Conservation (phyloP, 495 filamentous ascomycete species). For the Copromyces sp. region DNA sequence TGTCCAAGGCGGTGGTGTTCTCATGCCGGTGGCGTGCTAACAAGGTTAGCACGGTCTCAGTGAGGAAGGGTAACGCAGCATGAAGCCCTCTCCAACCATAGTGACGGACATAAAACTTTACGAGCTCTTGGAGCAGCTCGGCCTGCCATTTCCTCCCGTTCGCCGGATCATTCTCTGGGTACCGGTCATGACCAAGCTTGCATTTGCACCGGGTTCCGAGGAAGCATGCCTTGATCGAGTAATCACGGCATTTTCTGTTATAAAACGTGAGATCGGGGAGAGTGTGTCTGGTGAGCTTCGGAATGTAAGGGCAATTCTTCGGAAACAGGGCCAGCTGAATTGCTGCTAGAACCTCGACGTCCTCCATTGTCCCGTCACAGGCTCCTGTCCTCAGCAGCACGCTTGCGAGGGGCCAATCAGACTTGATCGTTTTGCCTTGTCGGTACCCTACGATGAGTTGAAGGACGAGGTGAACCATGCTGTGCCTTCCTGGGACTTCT, state of each 20-base stretch:
- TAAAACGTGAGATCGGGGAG: background rate
- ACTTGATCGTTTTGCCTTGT: background rate
- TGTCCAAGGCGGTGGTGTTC: background rate
- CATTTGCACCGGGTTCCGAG: background rate
- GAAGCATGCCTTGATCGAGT: background rate
- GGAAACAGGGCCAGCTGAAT: background rate
- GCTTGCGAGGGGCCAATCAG: background rate
- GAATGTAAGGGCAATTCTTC: background rate
- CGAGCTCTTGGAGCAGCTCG: background rate
- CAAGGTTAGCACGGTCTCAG: background rate
- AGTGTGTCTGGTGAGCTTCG: background rate
- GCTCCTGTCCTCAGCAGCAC: background rate
- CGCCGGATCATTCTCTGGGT: background rate
- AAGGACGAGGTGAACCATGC: background rate
- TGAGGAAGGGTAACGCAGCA: background rate
- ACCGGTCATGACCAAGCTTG: background rate
- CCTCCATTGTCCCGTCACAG: background rate
- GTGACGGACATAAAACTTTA: background rate
- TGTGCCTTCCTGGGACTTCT: background rate
- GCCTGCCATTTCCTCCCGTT: background rate
- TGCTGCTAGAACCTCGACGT: background rate
- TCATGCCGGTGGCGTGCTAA: background rate
- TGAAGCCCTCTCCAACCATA: background rate
- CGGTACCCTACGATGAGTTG: background rate
- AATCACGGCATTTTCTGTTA: background rate